Evolutionary conservation across 1,139 yeast genomes (phyloP).

Genomic region (Yamadazyma pseudoaaseri): DNA sequence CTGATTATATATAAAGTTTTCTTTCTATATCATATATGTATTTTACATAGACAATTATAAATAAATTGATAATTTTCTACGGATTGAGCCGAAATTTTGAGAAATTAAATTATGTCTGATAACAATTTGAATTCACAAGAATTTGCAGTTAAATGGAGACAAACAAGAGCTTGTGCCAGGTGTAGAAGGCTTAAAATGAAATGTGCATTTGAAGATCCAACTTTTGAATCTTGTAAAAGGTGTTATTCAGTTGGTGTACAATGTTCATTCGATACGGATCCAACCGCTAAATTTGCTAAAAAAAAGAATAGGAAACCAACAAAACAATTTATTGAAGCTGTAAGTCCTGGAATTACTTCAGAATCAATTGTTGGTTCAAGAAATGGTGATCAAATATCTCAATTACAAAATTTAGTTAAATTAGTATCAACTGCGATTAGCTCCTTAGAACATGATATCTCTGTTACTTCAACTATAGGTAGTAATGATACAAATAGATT

Average conservation of each 20-base stretch:
- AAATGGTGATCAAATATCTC: conserved; percentile 16
- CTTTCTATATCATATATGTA: conserved; percentile 5
- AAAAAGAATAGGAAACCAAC: conserved; percentile 17
- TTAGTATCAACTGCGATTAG: conserved; percentile 14
- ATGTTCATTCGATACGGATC: conserved; percentile 51
- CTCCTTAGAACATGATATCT: conserved; percentile 16
- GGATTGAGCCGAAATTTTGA: conserved; percentile 2
- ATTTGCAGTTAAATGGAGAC: conserved; percentile 40
- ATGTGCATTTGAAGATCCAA: conserved; percentile 52
- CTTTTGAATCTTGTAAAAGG: conserved; percentile 41
- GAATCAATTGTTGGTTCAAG: conserved; percentile 15
- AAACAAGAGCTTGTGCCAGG: conserved; percentile 54
- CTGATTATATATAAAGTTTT: not conserved
- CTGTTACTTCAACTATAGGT: conserved; percentile 13
- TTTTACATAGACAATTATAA: conserved; percentile 7
- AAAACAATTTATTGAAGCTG: conserved; percentile 11
- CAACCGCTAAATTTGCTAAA: conserved; percentile 35
- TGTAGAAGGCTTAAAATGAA: conserved; percentile 56
- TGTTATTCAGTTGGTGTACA: conserved; percentile 44
- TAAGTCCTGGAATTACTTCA: conserved; percentile 16
- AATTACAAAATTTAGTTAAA: conserved; percentile 14
- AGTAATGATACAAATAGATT: conserved; percentile 10
- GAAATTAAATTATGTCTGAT: no score
- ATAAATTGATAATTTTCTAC: conserved; percentile 1
- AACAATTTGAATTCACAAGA: no score